A percentile compares a stretch with the other conserved stretches of the same genome.
Conservation (phyloP, 2,329 filamentous ascomycete genomes). For the Ophiobolus disseminans region DNA sequence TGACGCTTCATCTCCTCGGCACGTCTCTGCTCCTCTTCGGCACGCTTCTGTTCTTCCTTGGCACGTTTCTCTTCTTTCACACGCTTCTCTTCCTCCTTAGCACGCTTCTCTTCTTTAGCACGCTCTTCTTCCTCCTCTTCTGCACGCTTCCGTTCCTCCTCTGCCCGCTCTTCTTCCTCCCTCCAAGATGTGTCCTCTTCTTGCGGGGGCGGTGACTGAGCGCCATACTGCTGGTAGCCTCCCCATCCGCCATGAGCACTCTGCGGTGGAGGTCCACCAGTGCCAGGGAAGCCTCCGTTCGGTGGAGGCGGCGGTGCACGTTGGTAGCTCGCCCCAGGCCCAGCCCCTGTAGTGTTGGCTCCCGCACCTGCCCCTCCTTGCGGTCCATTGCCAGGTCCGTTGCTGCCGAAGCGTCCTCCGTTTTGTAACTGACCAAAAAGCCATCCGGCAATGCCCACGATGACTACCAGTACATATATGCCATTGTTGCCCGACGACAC, state of each 20-base stretch:
- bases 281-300: conserved; percentile 43
- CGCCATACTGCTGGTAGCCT: conserved; percentile 41
- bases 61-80: conserved; percentile 67
- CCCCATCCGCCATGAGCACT: conserved; percentile 32
- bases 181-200: conserved; percentile 40
- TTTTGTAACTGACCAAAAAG: conserved; percentile 71
- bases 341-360: conserved; percentile 27
- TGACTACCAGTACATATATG: conserved; percentile 73
- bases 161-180: conserved; percentile 52
- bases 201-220: conserved; percentile 39
- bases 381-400: conserved; percentile 35
- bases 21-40: conserved; percentile 51
- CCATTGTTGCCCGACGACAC: conserved; percentile 67
- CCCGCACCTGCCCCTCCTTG: conserved; percentile 42
- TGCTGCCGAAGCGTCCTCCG: conserved; percentile 51
- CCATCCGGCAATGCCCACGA: conserved; percentile 81
- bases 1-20: conserved; percentile 63
- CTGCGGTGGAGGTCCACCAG: conserved; percentile 40
- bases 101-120: conserved; percentile 33
- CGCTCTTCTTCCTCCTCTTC: conserved; percentile 50
- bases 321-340: conserved; percentile 38
- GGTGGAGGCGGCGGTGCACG: conserved; percentile 36
- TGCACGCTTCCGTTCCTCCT: conserved; percentile 67
- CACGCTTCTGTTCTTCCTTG: conserved; percentile 47
- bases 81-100: conserved; percentile 52